phyloP scores from a whole-genome alignment of 768 basidiomycete species.

The Artomyces pyxidatus region DNA sequence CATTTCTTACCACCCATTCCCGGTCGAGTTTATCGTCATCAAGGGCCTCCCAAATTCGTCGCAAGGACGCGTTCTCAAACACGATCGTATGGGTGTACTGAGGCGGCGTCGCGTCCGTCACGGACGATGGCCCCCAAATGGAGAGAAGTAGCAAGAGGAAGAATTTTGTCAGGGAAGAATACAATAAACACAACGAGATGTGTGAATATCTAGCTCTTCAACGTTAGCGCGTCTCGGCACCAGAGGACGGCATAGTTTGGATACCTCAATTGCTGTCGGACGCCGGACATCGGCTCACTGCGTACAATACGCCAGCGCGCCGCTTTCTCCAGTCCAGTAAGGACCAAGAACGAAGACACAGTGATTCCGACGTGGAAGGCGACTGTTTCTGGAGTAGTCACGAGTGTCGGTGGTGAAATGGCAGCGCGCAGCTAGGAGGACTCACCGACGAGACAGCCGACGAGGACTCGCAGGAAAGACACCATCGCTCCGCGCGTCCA shows the following conservation, averaged over 20 bases:
- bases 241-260: neutral
- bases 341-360: slow-evolving; percentile 44
- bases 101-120: slow-evolving; percentile 4
- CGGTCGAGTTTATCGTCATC: slow-evolving; percentile 72
- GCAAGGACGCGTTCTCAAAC: slow-evolving; percentile 28
- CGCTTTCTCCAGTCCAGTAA: slow-evolving; percentile 33
- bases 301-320: slow-evolving; percentile 17
- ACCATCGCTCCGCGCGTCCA: slow-evolving; percentile 46
- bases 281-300: slow-evolving; percentile 5
- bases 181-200: slow-evolving; percentile 71
- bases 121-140: slow-evolving; percentile 58
- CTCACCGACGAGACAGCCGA: slow-evolving; percentile 59
- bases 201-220: slow-evolving; percentile 64
- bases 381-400: slow-evolving; percentile 67
- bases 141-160: slow-evolving; percentile 78
- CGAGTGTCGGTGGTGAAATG: no score
- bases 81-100: slow-evolving; percentile 20
- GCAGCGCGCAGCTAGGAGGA: neutral
- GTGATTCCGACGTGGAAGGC: slow-evolving; percentile 68
- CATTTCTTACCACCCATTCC: slow-evolving; percentile 78
- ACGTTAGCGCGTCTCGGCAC: no score
- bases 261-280: slow-evolving; percentile 12
- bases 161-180: slow-evolving; percentile 77
- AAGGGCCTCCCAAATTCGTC: slow-evolving; percentile 42
- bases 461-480: slow-evolving; percentile 49